Percentiles rank a stretch among this genome's conserved stretches.
Conservation (phyloP, 371 early-diverging fungal genomes). For the Apophysomyces ossiformis region DNA sequence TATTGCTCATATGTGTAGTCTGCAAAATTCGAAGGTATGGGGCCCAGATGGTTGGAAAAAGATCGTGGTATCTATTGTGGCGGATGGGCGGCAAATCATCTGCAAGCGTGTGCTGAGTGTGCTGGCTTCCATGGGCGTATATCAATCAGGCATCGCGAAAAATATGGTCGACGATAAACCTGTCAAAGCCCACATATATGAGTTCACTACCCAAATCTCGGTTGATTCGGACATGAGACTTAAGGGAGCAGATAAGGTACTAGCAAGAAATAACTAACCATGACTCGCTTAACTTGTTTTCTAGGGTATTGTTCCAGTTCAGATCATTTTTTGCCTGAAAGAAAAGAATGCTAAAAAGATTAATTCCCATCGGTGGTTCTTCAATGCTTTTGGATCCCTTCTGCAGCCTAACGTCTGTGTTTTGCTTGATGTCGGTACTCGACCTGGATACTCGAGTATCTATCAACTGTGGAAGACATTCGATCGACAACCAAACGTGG, state of each 20-base stretch:
- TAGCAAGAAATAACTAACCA: background rate
- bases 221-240: conserved; percentile 56
- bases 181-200: conserved; percentile 82
- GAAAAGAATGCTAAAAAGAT: conserved; percentile 90
- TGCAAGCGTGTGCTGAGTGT: conserved; percentile 59
- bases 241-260: conserved; percentile 54
- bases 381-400: conserved; percentile 73
- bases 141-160: conserved; percentile 78
- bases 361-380: conserved; percentile 90
- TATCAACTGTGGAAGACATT: conserved; percentile 78
- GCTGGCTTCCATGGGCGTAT: conserved; percentile 70
- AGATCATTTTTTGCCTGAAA: conserved; percentile 83
- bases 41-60: conserved; percentile 84
- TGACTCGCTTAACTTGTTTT: conserved; percentile 14
- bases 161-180: conserved; percentile 63
- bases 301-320: conserved; percentile 70
- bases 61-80: conserved; percentile 82
- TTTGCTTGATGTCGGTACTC: conserved; percentile 77
- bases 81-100: conserved; percentile 82
- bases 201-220: conserved; percentile 77
- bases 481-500: conserved; percentile 64
- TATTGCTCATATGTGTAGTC: conserved; percentile 74
- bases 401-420: conserved; percentile 79
- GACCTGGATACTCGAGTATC: conserved; percentile 61
- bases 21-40: conserved; percentile 65